Base-by-base conservation (phyloP, 2,329 filamentous ascomycete genomes). In the Trichophyton rubrum region DNA sequence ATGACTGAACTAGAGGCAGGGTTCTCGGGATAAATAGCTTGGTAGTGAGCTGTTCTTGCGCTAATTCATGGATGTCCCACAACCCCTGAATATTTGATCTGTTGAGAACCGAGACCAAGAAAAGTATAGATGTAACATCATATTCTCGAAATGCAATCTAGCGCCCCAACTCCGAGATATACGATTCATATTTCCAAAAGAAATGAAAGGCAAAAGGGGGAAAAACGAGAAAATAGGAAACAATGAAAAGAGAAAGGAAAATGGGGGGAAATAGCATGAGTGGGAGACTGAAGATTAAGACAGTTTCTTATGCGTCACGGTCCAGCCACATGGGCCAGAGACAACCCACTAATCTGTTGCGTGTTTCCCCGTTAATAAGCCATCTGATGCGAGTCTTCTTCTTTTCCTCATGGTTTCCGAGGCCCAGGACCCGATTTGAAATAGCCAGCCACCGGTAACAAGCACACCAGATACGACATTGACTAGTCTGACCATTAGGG, bases 361-460 rank as follows among this genome's bases (percentile, higher is more conserved):
- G 67, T 69, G 66, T 62, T 73, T 72, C 49, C 77, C 77, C 62
- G 73, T 76, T 68, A 82, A 67, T 62, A 82, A 74, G 15, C 80
- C 80, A 67, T 80, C 71, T 1, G 67, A 67, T 58, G 72, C 76
- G 47, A 72, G 68, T 15, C 72, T 70, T 57, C 72, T 70, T 55
- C 71, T 70, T 66, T 72, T 77, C 57, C 71, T 75, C 67, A 74
- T 73, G 38, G 80, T 67, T 62, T 85, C 82, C 30, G 73, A 69
- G 1, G 80, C 76, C 88, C 90, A 96, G 65, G 92, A 88, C 56
- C 79, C 85, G 65, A 99, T 78, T 65, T 90, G 90, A 73, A 89
- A 97, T 58, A 88, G 82, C 93, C 93, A 99, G 64, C 95, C 90
- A 1, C 91, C 91, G 0, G 92, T 90, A 3, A 99, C 93, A 65